A percentile compares a stretch with the other conserved stretches of the same genome.
These are phyloP conservation scores for Infundibulicybe gibba DNA, from an alignment of 768 basidiomycete species.

Conservation along the genomic window DNA sequence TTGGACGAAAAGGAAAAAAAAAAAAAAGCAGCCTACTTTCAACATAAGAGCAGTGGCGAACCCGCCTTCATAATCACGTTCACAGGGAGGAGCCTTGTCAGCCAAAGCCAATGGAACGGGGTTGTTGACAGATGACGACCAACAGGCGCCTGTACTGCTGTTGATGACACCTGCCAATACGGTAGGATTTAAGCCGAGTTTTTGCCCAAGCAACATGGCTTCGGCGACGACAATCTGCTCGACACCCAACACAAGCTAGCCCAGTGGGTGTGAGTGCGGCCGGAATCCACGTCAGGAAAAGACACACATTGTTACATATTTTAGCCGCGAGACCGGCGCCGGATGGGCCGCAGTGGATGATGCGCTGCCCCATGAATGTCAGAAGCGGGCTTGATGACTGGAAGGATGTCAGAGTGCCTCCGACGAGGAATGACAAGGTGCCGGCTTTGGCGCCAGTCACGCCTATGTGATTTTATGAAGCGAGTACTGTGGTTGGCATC, in stretches of 20 bases:
- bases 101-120: conserved; percentile 75
- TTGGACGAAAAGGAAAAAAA: conserved; percentile 4
- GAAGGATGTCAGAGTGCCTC: conserved; percentile 64
- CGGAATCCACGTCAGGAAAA: conserved; percentile 20
- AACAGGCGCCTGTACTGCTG: conserved; percentile 79
- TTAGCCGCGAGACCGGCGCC: conserved; percentile 85
- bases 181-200: conserved; percentile 73
- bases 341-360: conserved; percentile 80
- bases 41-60: conserved; percentile 83
- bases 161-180: conserved; percentile 83
- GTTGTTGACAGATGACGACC: conserved; percentile 85
- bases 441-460: conserved; percentile 86
- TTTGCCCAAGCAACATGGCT: conserved; percentile 84
- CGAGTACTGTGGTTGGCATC: neutral
- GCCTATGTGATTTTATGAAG: conserved; percentile 34
- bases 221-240: conserved; percentile 86
- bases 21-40: conserved; percentile 46
- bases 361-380: conserved; percentile 72
- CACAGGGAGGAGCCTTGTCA: conserved; percentile 75
- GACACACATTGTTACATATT: conserved; percentile 80
- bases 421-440: conserved; percentile 89
- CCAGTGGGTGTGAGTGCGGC: conserved; percentile 10
- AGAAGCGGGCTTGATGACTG: conserved; percentile 55
- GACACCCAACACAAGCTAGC: conserved; percentile 63
- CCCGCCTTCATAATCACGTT: conserved; percentile 80